These are phyloP conservation scores for Fragaria iinumae DNA, from an alignment of 306 rosid genomes.

Conservation along the genomic window DNA sequence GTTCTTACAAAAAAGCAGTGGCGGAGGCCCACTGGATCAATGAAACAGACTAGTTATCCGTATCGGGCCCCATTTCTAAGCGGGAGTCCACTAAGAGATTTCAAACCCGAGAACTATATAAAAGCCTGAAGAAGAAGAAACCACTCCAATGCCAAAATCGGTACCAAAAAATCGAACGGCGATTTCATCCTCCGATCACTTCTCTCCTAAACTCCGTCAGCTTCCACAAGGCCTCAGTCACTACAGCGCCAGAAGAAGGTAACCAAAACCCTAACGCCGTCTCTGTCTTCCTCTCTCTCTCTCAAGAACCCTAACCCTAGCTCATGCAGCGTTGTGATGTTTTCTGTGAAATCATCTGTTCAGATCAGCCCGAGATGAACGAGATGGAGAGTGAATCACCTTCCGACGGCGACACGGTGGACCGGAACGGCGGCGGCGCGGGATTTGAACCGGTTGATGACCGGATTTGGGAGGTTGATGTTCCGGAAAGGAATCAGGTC, in stretches of 20 bases:
- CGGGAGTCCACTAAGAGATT: not conserved
- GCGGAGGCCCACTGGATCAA: no score
- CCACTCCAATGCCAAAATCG: not conserved
- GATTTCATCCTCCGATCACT: not conserved
- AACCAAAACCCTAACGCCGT: not conserved
- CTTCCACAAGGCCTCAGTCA: not conserved
- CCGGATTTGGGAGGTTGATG: conserved; percentile 66
- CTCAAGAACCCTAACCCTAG: not conserved
- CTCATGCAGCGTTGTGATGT: not conserved
- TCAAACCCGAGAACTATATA: not conserved
- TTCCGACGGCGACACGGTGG: not conserved
- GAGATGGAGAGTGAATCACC: not conserved
- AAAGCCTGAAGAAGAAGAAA: not conserved
- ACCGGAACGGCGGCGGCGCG: not conserved
- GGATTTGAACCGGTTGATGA: conserved; percentile 92
- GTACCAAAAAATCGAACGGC: not conserved
- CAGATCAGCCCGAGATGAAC: not conserved
- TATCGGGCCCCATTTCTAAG: not conserved
- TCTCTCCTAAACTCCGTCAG: not conserved
- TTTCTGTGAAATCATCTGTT: not conserved
- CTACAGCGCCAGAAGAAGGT: not conserved
- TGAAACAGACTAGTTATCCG: no score
- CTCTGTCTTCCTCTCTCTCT: not conserved
- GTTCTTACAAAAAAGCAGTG: no score
- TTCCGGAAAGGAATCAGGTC: conserved; percentile 98